Conservation (phyloP, 2,329 filamentous ascomycete genomes). For the Coleophoma cylindrospora region DNA sequence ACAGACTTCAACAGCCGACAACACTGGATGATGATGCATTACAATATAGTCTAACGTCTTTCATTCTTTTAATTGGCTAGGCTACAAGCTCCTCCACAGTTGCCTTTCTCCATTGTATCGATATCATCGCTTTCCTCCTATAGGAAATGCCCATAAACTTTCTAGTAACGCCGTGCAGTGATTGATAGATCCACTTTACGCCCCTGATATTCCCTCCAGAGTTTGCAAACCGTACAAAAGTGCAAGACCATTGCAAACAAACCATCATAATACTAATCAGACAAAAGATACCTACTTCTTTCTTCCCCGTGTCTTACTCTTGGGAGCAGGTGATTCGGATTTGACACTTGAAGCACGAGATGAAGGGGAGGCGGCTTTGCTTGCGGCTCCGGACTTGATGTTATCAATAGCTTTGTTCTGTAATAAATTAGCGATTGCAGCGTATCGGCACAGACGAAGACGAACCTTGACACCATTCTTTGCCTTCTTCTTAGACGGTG, state of each 20-base stretch:
- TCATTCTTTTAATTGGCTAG: no score
- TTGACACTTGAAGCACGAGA: conserved; percentile 78
- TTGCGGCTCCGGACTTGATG: conserved; percentile 66
- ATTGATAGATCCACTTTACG: background rate
- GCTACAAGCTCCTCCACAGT: no score
- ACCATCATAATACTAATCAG: conserved; percentile 9
- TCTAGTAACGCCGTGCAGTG: background rate
- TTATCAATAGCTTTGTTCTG: conserved; percentile 93
- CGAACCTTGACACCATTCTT: conserved; percentile 75
- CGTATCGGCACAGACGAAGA: background rate
- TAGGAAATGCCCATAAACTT: no score
- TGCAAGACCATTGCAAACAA: conserved; percentile 3
- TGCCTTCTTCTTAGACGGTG: conserved; percentile 89
- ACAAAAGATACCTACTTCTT: conserved; percentile 37
- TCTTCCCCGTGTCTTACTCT: conserved; percentile 44
- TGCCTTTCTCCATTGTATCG: no score
- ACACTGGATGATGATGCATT: no score
- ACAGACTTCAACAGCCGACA: no score
- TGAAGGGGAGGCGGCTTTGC: conserved; percentile 76
- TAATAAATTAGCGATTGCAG: conserved; percentile 6
- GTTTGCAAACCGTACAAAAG: background rate
- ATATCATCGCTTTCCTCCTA: no score
- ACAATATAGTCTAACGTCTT: no score
- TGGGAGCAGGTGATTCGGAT: conserved; percentile 45
- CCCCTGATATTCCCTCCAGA: background rate